These are phyloP conservation scores for Barbarea vulgaris DNA, from an alignment of 345 rosid species.

Conservation along the genomic window DNA sequence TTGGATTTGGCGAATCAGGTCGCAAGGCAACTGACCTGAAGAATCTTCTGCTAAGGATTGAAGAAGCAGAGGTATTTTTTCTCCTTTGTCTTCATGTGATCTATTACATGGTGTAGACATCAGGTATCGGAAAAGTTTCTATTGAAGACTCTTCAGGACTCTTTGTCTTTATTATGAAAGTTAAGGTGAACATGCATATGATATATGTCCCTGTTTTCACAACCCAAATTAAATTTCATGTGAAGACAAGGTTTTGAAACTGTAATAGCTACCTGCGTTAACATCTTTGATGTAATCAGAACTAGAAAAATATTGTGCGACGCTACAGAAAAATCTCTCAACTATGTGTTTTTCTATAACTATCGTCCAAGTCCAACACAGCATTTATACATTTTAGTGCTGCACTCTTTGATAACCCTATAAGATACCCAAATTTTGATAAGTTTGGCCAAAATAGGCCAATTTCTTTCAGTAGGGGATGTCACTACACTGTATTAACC, in stretches of 20 bases:
- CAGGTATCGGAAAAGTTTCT: background rate
- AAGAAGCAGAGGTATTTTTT: constrained; percentile 86
- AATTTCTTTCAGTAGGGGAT: background rate
- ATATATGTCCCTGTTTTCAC: background rate
- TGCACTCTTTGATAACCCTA: background rate
- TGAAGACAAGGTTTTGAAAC: background rate
- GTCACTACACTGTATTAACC: background rate
- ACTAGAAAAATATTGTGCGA: background rate
- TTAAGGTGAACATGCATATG: background rate
- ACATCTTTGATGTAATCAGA: background rate
- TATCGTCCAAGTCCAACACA: background rate
- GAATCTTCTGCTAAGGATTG: constrained; percentile 85
- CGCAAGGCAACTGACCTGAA: constrained; percentile 75
- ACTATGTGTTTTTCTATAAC: background rate
- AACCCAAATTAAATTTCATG: background rate
- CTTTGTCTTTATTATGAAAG: constrained; percentile 8
- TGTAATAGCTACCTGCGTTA: constrained; percentile 1
- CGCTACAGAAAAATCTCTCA: background rate
- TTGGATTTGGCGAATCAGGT: constrained; percentile 95
- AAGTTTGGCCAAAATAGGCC: background rate
- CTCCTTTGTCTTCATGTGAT: constrained; percentile 23
- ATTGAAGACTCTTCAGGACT: constrained; percentile 1
- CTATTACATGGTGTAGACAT: constrained; percentile 22
- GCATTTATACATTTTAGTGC: background rate
- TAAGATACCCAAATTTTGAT: background rate